phyloP scores from a whole-genome alignment of 2,329 filamentous ascomycete genomes.

The Didymella glomerata region DNA sequence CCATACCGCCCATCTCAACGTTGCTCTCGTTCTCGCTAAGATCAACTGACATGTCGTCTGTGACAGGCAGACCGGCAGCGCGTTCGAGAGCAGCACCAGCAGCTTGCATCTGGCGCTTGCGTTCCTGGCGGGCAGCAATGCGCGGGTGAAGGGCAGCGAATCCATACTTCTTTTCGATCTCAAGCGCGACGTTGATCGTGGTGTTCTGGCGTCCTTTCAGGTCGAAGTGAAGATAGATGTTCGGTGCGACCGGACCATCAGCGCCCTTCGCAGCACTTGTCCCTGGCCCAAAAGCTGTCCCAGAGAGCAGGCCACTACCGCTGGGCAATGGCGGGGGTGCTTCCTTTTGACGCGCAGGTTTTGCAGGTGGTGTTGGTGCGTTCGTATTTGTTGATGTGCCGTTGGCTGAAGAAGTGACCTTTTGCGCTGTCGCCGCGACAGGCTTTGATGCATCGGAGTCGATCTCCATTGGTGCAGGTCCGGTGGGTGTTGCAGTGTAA shows the following conservation, averaged over 20 bases:
- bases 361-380: slow-evolving; percentile 63
- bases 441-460: slow-evolving; percentile 44
- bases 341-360: slow-evolving; percentile 64
- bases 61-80: slow-evolving; percentile 68
- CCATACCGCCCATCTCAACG: slow-evolving; percentile 81
- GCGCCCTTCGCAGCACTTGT: slow-evolving; percentile 55
- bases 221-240: slow-evolving; percentile 87
- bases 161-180: slow-evolving; percentile 93
- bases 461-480: slow-evolving; percentile 49
- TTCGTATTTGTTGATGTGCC: slow-evolving; percentile 57
- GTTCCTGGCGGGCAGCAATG: slow-evolving; percentile 85
- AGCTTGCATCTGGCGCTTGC: slow-evolving; percentile 85
- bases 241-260: slow-evolving; percentile 57
- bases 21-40: slow-evolving; percentile 77
- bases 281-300: slow-evolving; percentile 66
- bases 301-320: slow-evolving; percentile 71
- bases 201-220: slow-evolving; percentile 85
- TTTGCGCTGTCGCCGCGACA: slow-evolving; percentile 39
- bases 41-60: slow-evolving; percentile 85
- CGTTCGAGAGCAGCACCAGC: slow-evolving; percentile 86
- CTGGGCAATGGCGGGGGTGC: slow-evolving; percentile 65
- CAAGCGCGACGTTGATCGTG: slow-evolving; percentile 92
- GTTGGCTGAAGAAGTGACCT: slow-evolving; percentile 44
- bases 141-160: slow-evolving; percentile 94
- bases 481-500: slow-evolving; percentile 30